Evolutionary conservation across 2,329 filamentous ascomycete genomes (phyloP).

Genomic region (Alternaria rosae): DNA sequence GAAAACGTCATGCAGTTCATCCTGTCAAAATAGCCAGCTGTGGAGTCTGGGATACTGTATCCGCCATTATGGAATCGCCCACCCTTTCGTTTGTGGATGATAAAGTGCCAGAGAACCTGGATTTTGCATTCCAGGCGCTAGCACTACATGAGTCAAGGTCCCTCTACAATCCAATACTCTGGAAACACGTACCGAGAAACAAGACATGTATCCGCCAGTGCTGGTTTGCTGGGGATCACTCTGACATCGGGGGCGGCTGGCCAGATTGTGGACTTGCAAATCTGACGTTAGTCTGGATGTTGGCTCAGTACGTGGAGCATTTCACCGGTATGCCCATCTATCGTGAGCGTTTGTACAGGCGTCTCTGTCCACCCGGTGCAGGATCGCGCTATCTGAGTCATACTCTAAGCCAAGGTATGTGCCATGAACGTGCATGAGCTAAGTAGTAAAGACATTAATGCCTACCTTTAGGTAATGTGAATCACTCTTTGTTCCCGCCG

Average conservation of each 20-base stretch:
- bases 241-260: neutral
- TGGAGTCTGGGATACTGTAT: neutral
- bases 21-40: neutral
- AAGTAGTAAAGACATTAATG: too few relatives aligned
- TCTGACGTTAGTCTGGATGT: neutral
- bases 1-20: neutral
- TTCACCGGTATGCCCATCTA: neutral
- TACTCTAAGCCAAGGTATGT: too few relatives aligned
- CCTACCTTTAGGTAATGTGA: too few relatives aligned
- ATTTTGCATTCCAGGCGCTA: neutral
- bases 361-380: too few relatives aligned
- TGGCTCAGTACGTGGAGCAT: neutral
- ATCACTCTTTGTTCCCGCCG: too few relatives aligned
- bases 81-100: neutral
- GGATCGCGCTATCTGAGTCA: too few relatives aligned
- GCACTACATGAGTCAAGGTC: accelerated
- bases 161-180: accelerated
- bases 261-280: neutral
- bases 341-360: accelerated
- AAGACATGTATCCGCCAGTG: accelerated
- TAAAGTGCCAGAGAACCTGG: accelerated
- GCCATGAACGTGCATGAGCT: too few relatives aligned
- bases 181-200: accelerated
- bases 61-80: too few relatives aligned
- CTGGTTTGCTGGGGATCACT: neutral